Evolutionary conservation across 345 rosid genomes (phyloP).

Genomic region (Ailanthus altissimus): DNA sequence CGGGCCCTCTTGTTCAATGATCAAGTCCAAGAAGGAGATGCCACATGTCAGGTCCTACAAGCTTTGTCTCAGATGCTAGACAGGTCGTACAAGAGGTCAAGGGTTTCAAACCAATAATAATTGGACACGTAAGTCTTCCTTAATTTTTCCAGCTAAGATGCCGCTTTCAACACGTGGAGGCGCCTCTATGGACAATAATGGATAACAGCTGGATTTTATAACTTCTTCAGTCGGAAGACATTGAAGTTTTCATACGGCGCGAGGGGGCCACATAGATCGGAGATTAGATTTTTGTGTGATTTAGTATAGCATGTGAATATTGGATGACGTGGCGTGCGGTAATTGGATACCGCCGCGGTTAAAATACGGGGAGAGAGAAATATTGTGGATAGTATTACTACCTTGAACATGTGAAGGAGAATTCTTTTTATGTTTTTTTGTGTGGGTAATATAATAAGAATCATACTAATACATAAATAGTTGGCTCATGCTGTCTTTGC

Average conservation of each 20-base stretch:
- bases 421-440: not conserved
- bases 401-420: not conserved
- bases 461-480: not conserved
- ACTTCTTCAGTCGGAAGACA: not conserved
- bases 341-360: not conserved
- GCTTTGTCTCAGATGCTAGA: constrained; percentile 51
- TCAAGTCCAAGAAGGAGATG: constrained; percentile 59
- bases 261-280: constrained; percentile 20
- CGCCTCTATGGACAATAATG: constrained; percentile 21
- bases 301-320: not conserved
- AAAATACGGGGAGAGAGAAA: not conserved
- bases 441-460: not conserved
- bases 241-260: constrained; percentile 15
- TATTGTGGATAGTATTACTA: not conserved
- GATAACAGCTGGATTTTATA: constrained; percentile 51
- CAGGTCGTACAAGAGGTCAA: constrained; percentile 53
- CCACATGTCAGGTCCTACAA: constrained; percentile 79
- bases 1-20: constrained; percentile 70
- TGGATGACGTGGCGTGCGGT: not conserved
- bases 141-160: constrained; percentile 20
- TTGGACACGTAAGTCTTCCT: constrained; percentile 21
- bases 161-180: constrained; percentile 25
- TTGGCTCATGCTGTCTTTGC: not conserved
- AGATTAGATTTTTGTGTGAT: not conserved
- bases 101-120: constrained; percentile 36